Percentiles rank a stretch among this genome's conserved stretches.
Evolutionary conservation across 768 basidiomycete genomes (phyloP).

Genomic region (Obba rivulosa): DNA sequence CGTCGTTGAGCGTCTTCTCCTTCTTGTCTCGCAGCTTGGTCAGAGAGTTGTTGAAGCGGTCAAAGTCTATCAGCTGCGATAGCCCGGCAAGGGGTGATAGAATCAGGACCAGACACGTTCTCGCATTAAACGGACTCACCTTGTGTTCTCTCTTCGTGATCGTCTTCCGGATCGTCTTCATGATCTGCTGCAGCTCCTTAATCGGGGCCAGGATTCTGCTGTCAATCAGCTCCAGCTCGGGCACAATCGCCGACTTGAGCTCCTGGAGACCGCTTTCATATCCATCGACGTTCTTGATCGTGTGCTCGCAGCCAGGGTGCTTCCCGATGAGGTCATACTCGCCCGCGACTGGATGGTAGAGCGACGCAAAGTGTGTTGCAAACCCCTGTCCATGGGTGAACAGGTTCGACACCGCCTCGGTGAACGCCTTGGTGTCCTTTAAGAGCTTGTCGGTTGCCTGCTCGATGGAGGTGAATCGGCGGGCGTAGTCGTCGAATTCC

Average conservation of each 20-base stretch:
- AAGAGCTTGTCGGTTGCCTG: constrained; percentile 80
- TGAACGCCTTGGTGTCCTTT: constrained; percentile 88
- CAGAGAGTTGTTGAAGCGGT: constrained; percentile 93
- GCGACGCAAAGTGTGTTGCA: constrained; percentile 53
- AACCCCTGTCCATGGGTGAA: constrained; percentile 63
- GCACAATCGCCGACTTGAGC: constrained; percentile 67
- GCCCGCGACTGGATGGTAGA: constrained; percentile 62
- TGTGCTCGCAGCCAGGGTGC: constrained; percentile 71
- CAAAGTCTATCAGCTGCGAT: constrained; percentile 81
- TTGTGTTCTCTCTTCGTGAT: constrained; percentile 98
- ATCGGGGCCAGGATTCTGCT: constrained; percentile 78
- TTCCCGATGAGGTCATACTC: constrained; percentile 80
- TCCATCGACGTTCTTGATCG: constrained; percentile 68
- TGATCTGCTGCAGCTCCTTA: constrained; percentile 81
- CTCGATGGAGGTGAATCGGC: constrained; percentile 75
- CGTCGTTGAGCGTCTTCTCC: constrained; percentile 92
- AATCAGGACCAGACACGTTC: too few relatives aligned
- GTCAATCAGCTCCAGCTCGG: constrained; percentile 93
- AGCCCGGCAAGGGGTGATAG: neutral
- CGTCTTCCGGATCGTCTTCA: constrained; percentile 89
- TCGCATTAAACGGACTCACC: constrained; percentile 34
- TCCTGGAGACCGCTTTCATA: constrained; percentile 80
- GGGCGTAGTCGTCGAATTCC: constrained; percentile 84
- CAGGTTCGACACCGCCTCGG: constrained; percentile 72
- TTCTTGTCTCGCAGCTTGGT: constrained; percentile 97